Percentiles rank a stretch among this genome's conserved stretches.
Conservation (phyloP, 345 rosid species). For the Crucihimalaya himalaica region DNA sequence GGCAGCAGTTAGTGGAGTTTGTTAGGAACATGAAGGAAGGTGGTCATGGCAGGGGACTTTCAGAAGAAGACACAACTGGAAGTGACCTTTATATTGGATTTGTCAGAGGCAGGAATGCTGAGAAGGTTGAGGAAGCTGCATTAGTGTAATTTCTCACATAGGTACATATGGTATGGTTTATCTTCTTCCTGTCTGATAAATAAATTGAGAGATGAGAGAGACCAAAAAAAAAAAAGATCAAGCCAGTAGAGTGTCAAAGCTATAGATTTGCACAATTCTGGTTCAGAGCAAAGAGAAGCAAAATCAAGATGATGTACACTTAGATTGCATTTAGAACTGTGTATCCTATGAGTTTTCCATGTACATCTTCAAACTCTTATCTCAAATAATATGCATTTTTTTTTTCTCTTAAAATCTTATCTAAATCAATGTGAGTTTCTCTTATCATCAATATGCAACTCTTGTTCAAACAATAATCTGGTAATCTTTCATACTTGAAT, state of each 20-base stretch:
- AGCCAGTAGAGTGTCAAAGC: constrained; percentile 13
- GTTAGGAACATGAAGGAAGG: constrained; percentile 79
- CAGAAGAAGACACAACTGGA: constrained; percentile 57
- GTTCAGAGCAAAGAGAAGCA: constrained; percentile 6
- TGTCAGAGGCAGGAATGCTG: constrained; percentile 44
- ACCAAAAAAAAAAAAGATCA: neutral
- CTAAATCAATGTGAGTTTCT: constrained; percentile 16
- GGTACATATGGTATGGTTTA: constrained; percentile 12
- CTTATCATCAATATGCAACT: neutral
- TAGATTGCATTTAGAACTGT: neutral
- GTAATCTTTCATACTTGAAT: neutral
- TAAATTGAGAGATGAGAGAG: constrained; percentile 11
- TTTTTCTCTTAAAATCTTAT: neutral
- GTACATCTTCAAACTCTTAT: constrained; percentile 14
- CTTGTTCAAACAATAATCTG: neutral
- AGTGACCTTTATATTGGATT: constrained; percentile 68
- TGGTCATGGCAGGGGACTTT: constrained; percentile 52
- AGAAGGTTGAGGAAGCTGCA: constrained; percentile 45
- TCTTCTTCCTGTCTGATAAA: constrained; percentile 11
- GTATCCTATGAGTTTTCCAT: constrained; percentile 14
- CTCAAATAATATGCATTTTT: constrained; percentile 1
- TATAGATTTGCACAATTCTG: constrained; percentile 25
- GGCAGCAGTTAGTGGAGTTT: constrained; percentile 81
- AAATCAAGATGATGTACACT: constrained; percentile 17
- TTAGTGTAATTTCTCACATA: constrained; percentile 39